phyloP scores from a whole-genome alignment of 306 rosid genomes.

The Pyrus communis region DNA sequence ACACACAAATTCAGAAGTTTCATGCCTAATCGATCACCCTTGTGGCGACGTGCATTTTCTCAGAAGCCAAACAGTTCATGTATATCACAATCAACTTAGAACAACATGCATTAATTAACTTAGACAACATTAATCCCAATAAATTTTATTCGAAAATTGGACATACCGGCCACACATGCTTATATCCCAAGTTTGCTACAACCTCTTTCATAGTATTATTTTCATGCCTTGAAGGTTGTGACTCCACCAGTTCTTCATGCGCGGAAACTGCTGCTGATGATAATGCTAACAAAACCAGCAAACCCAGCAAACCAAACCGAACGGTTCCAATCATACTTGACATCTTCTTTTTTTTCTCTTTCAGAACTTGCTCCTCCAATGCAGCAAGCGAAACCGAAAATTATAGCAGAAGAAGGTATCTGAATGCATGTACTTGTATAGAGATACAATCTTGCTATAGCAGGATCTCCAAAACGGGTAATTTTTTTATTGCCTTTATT shows the following conservation, averaged over 20 bases:
- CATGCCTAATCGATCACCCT: background rate
- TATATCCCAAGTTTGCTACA: constrained; percentile 22
- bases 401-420: background rate
- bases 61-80: background rate
- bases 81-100: background rate
- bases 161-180: constrained; percentile 69
- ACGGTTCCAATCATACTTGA: background rate
- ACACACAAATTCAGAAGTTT: background rate
- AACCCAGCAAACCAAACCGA: background rate
- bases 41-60: background rate
- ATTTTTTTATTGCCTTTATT: too few species aligned
- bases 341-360: background rate
- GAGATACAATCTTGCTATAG: background rate
- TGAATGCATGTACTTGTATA: background rate
- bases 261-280: background rate
- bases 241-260: background rate
- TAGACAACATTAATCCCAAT: background rate
- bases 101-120: background rate
- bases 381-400: background rate
- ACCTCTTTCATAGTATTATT: background rate
- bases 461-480: background rate
- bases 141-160: background rate
- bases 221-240: background rate
- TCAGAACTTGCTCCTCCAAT: background rate
- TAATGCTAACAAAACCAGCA: background rate